Evolutionary conservation across 1,284 basidiomycete genomes (phyloP).

Genomic region (Cutaneotrichosporon spelunceum): DNA sequence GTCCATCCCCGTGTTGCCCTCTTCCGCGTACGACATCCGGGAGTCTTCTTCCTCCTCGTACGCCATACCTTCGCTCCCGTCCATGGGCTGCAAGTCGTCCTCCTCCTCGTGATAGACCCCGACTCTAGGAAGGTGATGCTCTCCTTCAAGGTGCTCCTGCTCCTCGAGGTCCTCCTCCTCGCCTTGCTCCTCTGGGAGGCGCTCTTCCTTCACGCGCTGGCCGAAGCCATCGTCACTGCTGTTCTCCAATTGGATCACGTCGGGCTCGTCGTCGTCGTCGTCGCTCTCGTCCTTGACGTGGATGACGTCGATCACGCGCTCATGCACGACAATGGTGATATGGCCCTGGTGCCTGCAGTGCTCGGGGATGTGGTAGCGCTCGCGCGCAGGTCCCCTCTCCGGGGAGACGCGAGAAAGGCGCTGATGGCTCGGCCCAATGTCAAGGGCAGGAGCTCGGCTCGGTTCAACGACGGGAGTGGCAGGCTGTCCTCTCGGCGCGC

Average conservation of each 20-base stretch:
- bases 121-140: not conserved
- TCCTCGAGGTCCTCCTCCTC: not conserved
- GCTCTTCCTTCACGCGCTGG: not conserved
- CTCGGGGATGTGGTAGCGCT: not conserved
- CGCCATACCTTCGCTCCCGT: not conserved
- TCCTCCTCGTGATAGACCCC: not conserved
- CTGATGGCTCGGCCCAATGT: not conserved
- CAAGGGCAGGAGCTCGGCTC: not conserved
- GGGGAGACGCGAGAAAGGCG: not conserved
- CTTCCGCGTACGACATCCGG: not conserved
- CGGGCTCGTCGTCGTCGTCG: conserved; percentile 30
- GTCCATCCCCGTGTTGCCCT: not conserved
- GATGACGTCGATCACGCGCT: not conserved
- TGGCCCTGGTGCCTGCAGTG: not conserved
- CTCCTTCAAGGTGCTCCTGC: not conserved
- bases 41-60: not conserved
- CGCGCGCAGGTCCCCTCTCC: not conserved
- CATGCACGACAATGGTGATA: not conserved
- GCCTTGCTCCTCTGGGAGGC: not conserved
- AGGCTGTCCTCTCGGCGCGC: not conserved
- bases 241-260: conserved; percentile 40
- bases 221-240: conserved; percentile 45
- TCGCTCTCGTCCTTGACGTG: not conserved
- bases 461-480: not conserved
- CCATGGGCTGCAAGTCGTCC: not conserved